phyloP scores from a whole-genome alignment of 148 eudicot genomes.

The Heliamphora exappendiculata region DNA sequence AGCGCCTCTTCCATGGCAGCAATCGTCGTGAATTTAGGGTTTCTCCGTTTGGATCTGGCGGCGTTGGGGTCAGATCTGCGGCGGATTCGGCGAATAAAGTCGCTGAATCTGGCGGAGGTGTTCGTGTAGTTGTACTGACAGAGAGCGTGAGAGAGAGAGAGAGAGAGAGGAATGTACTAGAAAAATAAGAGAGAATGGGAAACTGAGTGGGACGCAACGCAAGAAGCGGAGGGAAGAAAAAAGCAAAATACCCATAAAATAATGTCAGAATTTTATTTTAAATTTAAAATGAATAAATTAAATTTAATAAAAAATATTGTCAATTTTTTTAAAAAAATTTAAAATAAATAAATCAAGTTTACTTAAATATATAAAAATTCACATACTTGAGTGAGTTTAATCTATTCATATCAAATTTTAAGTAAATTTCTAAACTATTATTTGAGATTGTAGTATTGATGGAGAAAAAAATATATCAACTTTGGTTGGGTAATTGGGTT shows the following conservation, averaged over 20 bases:
- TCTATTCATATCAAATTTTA: too few species aligned
- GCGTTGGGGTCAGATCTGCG: constrained; percentile 20
- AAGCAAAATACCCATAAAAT: neutral
- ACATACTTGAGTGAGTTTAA: too few species aligned
- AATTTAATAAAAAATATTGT: neutral
- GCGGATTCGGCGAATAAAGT: neutral
- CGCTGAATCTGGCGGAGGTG: neutral
- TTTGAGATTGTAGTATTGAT: too few species aligned
- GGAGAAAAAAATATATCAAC: too few species aligned
- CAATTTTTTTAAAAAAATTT: too few species aligned
- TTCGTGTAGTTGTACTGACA: neutral
- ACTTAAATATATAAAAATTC: too few species aligned
- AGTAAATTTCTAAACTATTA: too few species aligned
- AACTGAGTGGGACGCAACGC: neutral
- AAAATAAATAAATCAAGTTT: too few species aligned
- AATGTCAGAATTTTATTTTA: neutral
- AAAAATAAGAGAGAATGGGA: neutral
- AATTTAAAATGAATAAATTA: neutral
- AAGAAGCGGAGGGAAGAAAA: neutral
- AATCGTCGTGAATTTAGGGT: constrained; percentile 10
- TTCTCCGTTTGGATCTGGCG: constrained; percentile 17
- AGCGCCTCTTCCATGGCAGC: constrained; percentile 77
- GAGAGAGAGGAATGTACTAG: neutral
- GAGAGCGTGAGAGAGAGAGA: constrained; percentile 6
- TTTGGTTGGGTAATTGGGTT: too few species aligned